A percentile compares a stretch with the other conserved stretches of the same genome.
These are phyloP conservation scores for Leishmania tarentolae DNA, from an alignment of 208 protist species.

Conservation along the genomic window DNA sequence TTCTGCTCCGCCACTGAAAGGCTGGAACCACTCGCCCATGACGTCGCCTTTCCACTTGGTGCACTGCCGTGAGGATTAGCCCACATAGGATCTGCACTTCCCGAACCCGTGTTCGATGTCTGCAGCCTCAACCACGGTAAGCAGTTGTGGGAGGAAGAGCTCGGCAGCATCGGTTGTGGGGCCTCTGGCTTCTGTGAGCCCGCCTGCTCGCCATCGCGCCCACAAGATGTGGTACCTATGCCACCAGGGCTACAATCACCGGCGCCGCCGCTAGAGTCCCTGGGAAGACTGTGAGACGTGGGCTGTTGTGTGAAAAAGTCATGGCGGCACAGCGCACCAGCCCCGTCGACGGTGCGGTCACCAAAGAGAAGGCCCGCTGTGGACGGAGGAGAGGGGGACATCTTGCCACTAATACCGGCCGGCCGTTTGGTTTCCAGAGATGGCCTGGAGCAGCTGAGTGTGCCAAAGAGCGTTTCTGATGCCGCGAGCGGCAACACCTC, in stretches of 20 bases:
- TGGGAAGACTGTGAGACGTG: background rate
- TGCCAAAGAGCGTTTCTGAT: background rate
- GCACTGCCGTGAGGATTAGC: slow-evolving; percentile 15
- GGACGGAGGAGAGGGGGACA: background rate
- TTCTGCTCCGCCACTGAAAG: background rate
- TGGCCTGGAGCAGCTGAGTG: background rate
- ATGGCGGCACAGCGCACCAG: background rate
- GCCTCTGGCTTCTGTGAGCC: background rate
- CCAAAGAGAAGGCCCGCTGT: background rate
- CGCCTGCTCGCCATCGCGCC: background rate
- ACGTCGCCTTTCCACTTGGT: slow-evolving; percentile 5
- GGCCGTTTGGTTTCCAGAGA: background rate
- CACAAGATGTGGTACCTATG: background rate
- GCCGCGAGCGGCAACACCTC: background rate
- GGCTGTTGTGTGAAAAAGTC: background rate
- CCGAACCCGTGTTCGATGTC: too few relatives aligned
- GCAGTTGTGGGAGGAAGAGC: background rate
- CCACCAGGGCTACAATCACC: background rate
- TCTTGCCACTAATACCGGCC: background rate
- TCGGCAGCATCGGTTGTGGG: background rate
- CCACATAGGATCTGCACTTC: background rate
- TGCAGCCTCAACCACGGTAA: background rate
- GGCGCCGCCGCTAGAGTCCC: background rate
- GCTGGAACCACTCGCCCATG: background rate
- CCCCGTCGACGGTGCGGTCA: background rate